Conservation (phyloP, 139 green algal genomes). For the Nannochloris sp. region DNA sequence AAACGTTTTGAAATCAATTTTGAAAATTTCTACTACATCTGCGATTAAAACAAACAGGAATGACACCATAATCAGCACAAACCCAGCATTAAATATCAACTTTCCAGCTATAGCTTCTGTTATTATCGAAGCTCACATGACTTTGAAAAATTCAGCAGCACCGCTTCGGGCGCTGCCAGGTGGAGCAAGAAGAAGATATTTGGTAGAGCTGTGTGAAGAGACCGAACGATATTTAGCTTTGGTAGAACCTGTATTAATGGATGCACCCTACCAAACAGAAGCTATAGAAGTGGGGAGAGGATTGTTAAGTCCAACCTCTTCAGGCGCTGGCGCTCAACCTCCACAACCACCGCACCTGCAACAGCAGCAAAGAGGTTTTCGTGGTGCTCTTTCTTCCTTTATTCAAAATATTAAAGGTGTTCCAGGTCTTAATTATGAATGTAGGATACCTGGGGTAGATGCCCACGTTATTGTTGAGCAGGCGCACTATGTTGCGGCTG, state of each 20-base stretch:
- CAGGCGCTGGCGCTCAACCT: background rate
- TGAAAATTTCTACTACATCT: background rate
- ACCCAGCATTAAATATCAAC: background rate
- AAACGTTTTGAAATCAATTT: background rate
- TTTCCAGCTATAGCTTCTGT: background rate
- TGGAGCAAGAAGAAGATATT: background rate
- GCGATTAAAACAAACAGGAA: background rate
- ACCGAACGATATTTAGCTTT: background rate
- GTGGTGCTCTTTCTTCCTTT: background rate
- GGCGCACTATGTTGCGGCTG: conserved; percentile 7
- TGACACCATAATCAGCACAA: too few relatives aligned
- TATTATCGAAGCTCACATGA: background rate
- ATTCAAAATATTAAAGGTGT: background rate
- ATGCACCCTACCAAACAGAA: conserved; percentile 2
- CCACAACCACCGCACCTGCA: too few relatives aligned
- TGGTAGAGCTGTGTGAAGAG: background rate
- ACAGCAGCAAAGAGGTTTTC: too few relatives aligned
- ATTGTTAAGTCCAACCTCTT: background rate
- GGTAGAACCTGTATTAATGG: conserved; percentile 16
- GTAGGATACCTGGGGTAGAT: background rate
- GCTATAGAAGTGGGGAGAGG: background rate
- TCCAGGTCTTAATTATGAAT: background rate
- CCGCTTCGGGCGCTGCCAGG: conserved; percentile 1
- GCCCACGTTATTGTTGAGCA: background rate
- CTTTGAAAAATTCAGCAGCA: conserved; percentile 8